Evolutionary conservation across 1,284 basidiomycete genomes (phyloP), one percentile per base, ranked within the genome.

Genomic region (Volvariella volvacea): DNA sequence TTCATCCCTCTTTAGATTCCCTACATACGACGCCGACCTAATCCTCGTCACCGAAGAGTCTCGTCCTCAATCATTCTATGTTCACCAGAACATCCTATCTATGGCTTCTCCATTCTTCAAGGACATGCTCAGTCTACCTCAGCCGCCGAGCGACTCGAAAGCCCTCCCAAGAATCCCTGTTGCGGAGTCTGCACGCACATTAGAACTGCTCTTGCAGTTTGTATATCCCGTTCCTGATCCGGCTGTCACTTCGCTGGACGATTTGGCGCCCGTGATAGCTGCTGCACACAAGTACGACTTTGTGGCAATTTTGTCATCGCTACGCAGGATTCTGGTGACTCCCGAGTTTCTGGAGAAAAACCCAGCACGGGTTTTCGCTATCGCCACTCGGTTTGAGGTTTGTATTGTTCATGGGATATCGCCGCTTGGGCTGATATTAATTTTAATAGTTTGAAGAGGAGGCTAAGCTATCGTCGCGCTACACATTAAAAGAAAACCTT

Each of bases 1-100:
- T 3, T 22, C 19, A 19, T 16, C 19, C 20, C 28, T 21, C 22
- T 41, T 14, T 25, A n/a, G 20, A 41, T 22, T 12, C 22, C 20
- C 39, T 28, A 10, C 12, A 22, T 15, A 36, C 10, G 77, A 79
- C 50, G 70, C 79, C 12, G 80, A 84, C 55, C 50, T 78, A 48
- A 57, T 79, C 46, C 67, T 84, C 48, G 65, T 78, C 30, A 71
- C 79, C 1, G 58, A 59, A 30, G 71, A 71, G 25, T 6, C n/a
- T 8, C 6, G 15, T 20, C 34, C 34, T 8, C 34, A 36, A 38
- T 20, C 38, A 30, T 47, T 47, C 31, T 25, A 22, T n/a, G n/a
- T 47, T 16, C 45, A 43, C 33, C 42, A 39, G 22, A 38, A 40
- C 45, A 43, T 47, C 16, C 30, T 47, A 22, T 21, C 30, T 3